Evolutionary conservation across 495 filamentous ascomycete genomes (phyloP), one percentile per base, ranked within the genome.

Genomic region (Filosporella fistucella): DNA sequence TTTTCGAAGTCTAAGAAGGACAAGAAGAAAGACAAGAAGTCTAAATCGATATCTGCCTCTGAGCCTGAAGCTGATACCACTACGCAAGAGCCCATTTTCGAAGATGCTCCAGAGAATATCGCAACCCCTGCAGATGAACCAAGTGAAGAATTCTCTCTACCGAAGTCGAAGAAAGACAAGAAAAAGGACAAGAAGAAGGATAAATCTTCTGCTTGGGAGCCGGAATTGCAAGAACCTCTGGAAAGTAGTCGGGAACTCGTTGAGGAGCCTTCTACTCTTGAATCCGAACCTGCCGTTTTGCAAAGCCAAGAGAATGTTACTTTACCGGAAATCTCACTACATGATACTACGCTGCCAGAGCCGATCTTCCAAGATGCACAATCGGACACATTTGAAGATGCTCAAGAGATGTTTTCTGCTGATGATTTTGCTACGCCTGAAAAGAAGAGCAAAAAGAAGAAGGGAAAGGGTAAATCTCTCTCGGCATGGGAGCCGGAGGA

Each of bases 141-240:
- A 40, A 25, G 14, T 28, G 46, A 45, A 10, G 47, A 36, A 16
- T 16, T 17, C 39, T 23, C 30, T 24, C 28, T 33, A 41, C 21
- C 45, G 30, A 53, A 35, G 30, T 45, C 56, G 2, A 66, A 61
- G 38, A 68, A 63, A 44, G 48, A 58, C n/a, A 64, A 57, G 52
- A 62, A 64, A 43, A 67, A 63, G 14, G 67, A 66, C 47, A 70
- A 71, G 49, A 63, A 66, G 38, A 69, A 62, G 49, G 60, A 54
- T 32, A 64, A 65, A 62, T 52, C 42, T 12, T 23, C 49, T 4
- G 56, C 47, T 3, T 26, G 53, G 17, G 52, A 63, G 16, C 51
- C 66, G 29, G 38, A 52, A 29, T n/a, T n/a, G n/a, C n/a, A n/a
- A n/a, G n/a, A n/a, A n/a, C n/a, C n/a, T n/a, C n/a, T n/a, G n/a